These are phyloP conservation scores for Candida labiduridarum DNA, from an alignment of 1,139 yeast genomes.

Conservation along the genomic window DNA sequence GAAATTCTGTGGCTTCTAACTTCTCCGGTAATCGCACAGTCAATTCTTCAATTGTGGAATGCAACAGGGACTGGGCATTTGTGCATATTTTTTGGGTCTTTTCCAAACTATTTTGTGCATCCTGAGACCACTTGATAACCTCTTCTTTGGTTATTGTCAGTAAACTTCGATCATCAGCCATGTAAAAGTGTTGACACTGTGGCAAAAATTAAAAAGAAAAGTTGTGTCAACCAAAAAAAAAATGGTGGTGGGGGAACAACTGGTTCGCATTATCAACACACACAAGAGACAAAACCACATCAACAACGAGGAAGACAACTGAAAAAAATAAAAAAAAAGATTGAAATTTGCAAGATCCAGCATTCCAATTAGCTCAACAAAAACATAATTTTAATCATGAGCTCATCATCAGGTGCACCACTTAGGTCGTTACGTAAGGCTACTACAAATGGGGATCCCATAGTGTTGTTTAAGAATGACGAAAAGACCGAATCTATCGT, in stretches of 20 bases:
- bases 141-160: slow-evolving; percentile 7
- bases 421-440: slow-evolving; percentile 26
- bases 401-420: slow-evolving; percentile 13
- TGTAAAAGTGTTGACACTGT: background rate
- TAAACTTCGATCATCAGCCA: slow-evolving; percentile 6
- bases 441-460: slow-evolving; percentile 25
- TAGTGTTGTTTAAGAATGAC: slow-evolving; percentile 25
- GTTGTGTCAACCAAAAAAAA: background rate
- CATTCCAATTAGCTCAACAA: background rate
- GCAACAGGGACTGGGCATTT: slow-evolving; percentile 35
- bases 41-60: slow-evolving; percentile 25
- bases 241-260: background rate
- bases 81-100: slow-evolving; percentile 35
- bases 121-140: slow-evolving; percentile 28
- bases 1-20: slow-evolving; percentile 24
- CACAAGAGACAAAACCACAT: slow-evolving; percentile 1
- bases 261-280: slow-evolving; percentile 1
- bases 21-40: slow-evolving; percentile 25
- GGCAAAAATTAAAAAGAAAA: background rate
- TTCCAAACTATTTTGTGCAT: slow-evolving; percentile 33
- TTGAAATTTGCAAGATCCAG: background rate
- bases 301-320: background rate
- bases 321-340: slow-evolving; percentile 1
- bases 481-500: slow-evolving; percentile 26
- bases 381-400: background rate